Base-by-base conservation (phyloP, 257 asterid species). In the Petrea volubilis region DNA sequence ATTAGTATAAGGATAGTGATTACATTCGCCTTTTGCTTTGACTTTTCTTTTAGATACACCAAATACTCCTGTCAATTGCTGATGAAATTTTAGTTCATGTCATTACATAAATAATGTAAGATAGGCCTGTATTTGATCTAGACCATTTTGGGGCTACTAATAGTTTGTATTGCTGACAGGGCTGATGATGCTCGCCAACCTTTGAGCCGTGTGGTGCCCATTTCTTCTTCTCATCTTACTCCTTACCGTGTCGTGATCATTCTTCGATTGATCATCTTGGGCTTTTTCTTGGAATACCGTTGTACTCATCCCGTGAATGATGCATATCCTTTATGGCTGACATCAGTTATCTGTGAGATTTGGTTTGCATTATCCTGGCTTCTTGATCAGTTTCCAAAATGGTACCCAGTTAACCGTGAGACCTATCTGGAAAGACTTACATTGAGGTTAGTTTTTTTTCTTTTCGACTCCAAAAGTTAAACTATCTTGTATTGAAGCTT, bases 291-390 rank as follows among this genome's bases (percentile, higher is more conserved):
- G 82, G 88, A 88, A 86, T 88, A 86, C 78, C 92, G 92, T 46
- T 55, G 70, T 28, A 84, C 88, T 68, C 92, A 86, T 77, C 90
- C 90, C 6, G 95, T 86, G 71, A 80, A 79, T 11, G 87, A 86
- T 75, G 95, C 92, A 46, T 88, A 88, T 76, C 92, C 92, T 49
- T 40, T 88, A 74, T 88, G 95, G 94, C 77, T 87, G 68, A 85
- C 80, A 60, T 87, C 94, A 41, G 94, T 87, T 59, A 87, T 87
- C 38, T 88, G 95, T 72, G 95, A 88, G 85, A 64, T 88, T 64
- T 88, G 92, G 95, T 88, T 88, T 80, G 90, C 90, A 20, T 68
- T 86, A 28, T 88, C 95, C 28, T 86, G 92, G 95, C 85, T 86
- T 77, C 81, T 88, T 36, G 95, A 88, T 59, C 92, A 88, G 66